A percentile compares a stretch with the other conserved stretches of the same genome.
Conservation (phyloP, 192 early-diverging fungal genomes). For the Entomortierella parvispora region DNA sequence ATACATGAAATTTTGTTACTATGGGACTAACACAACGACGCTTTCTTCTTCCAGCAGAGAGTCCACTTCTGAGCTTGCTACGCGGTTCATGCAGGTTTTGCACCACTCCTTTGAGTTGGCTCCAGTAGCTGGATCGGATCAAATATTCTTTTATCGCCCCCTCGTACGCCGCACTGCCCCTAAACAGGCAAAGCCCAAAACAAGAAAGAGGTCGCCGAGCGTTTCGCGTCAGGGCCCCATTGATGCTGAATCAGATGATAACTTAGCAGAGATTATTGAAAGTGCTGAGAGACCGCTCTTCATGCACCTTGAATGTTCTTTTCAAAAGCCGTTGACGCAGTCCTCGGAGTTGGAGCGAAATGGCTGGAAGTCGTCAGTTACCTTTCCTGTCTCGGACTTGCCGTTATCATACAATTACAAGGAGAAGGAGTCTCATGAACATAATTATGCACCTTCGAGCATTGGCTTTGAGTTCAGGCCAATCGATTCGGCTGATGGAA, state of each 20-base stretch:
- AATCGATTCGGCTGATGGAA: constrained; percentile 74
- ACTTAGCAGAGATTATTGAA: constrained; percentile 57
- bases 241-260: constrained; percentile 51
- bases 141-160: constrained; percentile 75
- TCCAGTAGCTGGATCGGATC: constrained; percentile 36
- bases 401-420: constrained; percentile 70
- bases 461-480: constrained; percentile 72
- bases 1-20: background rate
- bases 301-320: constrained; percentile 72
- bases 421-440: constrained; percentile 27
- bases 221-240: constrained; percentile 41
- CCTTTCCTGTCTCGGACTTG: constrained; percentile 66
- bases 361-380: constrained; percentile 29
- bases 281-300: constrained; percentile 79
- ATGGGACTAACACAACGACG: no score
- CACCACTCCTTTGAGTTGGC: constrained; percentile 72
- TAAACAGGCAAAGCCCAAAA: constrained; percentile 41
- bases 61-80: constrained; percentile 48
- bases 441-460: constrained; percentile 67
- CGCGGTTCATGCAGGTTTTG: constrained; percentile 66
- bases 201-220: constrained; percentile 49
- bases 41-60: constrained; percentile 26
- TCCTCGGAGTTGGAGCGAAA: constrained; percentile 51
- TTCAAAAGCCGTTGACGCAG: constrained; percentile 59
- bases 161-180: constrained; percentile 41